Evolutionary conservation across 371 early-diverging fungal genomes (phyloP).

Genomic region (Mucor irregularis): DNA sequence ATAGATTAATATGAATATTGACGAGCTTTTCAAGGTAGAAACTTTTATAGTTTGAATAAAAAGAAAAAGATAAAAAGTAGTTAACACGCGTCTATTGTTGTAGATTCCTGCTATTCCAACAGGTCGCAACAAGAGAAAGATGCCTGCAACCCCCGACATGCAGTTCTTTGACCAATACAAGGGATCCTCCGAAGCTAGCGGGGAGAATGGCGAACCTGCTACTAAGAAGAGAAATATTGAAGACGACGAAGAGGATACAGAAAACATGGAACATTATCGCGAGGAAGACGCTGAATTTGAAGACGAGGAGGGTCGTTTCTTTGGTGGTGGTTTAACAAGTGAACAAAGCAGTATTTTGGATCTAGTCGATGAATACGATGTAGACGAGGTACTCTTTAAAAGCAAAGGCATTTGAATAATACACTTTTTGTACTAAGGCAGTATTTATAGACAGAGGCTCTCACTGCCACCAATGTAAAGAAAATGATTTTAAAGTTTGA

Average conservation of each 20-base stretch:
- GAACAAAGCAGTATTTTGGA: conserved; percentile 78
- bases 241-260: conserved; percentile 24
- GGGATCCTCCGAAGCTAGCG: conserved; percentile 18
- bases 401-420: no score
- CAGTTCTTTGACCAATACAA: conserved; percentile 50
- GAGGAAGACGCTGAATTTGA: conserved; percentile 24
- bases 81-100: not conserved
- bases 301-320: conserved; percentile 71
- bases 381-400: conserved; percentile 62
- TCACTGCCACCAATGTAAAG: conserved; percentile 68
- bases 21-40: conserved; percentile 69
- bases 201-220: conserved; percentile 5
- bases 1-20: conserved; percentile 65
- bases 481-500: conserved; percentile 82
- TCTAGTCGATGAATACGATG: conserved; percentile 84
- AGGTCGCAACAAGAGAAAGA: conserved; percentile 62
- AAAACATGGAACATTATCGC: conserved; percentile 15
- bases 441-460: conserved; percentile 44
- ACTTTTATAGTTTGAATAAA: not conserved
- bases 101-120: conserved; percentile 62
- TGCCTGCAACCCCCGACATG: conserved; percentile 52
- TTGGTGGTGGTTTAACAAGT: conserved; percentile 81
- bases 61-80: not conserved
- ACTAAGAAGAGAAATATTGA: conserved; percentile 31
- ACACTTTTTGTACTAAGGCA: not conserved